Conservation (phyloP, 306 rosid species). For the Benincasa hispida region DNA sequence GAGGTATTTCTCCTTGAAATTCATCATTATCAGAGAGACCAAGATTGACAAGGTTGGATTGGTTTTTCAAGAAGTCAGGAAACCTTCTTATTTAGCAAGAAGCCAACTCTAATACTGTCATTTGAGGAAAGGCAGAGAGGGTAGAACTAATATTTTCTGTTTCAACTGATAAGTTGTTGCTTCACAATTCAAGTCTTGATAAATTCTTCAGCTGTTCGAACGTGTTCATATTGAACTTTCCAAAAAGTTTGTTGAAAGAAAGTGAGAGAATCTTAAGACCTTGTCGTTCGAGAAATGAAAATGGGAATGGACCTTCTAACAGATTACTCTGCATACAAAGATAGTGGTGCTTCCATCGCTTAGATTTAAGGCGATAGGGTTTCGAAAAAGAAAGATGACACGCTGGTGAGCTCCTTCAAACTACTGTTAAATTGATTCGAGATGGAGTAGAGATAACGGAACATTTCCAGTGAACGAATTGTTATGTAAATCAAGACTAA, state of each 20-base stretch:
- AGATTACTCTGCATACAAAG: slow-evolving; percentile 42
- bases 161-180: slow-evolving; percentile 19
- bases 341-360: too few relatives aligned
- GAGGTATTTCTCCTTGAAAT: slow-evolving; percentile 27
- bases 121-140: background rate
- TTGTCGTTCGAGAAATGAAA: slow-evolving; percentile 1
- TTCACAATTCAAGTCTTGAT: slow-evolving; percentile 25
- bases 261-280: slow-evolving; percentile 14
- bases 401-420: background rate
- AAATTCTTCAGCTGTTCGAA: slow-evolving; percentile 15
- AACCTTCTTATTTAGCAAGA: slow-evolving; percentile 14
- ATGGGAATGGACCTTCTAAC: slow-evolving; percentile 32
- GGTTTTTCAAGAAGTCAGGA: slow-evolving; percentile 27
- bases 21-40: slow-evolving; percentile 42
- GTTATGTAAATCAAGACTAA: slow-evolving; percentile 9
- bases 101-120: slow-evolving; percentile 16
- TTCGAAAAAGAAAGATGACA: slow-evolving; percentile 4
- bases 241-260: slow-evolving; percentile 34
- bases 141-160: background rate
- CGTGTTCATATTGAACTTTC: background rate
- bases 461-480: slow-evolving; percentile 16
- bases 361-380: too few relatives aligned
- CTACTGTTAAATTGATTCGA: slow-evolving; percentile 14
- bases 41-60: background rate
- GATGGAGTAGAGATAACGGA: slow-evolving; percentile 14